Evolutionary conservation across 352 stramenopile genomes (phyloP).

Genomic region (Thalassiosira allenii): DNA sequence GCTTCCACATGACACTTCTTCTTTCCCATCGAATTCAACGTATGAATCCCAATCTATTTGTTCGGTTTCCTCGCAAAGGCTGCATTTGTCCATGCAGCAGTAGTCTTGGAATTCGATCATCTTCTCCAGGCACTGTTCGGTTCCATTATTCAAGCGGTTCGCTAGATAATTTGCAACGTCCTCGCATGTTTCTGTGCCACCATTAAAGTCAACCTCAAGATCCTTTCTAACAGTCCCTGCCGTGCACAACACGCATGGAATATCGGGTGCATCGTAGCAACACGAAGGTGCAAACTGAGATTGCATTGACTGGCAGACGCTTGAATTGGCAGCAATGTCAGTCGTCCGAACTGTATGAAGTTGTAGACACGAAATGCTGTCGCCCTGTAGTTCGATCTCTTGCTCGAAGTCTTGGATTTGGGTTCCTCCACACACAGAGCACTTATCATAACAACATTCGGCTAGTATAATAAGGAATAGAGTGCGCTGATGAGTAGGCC

Average conservation of each 20-base stretch:
- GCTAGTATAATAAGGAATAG: too few species aligned
- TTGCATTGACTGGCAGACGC: constrained; percentile 52
- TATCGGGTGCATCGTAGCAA: constrained; percentile 63
- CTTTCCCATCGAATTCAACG: constrained; percentile 59
- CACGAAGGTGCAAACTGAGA: constrained; percentile 57
- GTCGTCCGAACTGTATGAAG: constrained; percentile 60
- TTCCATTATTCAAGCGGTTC: constrained; percentile 61
- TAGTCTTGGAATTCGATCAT: constrained; percentile 53
- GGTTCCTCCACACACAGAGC: constrained; percentile 51
- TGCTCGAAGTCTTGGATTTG: constrained; percentile 62
- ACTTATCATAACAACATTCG: constrained; percentile 73
- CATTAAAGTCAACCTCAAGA: constrained; percentile 62
- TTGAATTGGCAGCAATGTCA: constrained; percentile 47
- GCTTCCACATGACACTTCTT: constrained; percentile 57
- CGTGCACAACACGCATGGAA: constrained; percentile 55
- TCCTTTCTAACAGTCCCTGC: constrained; percentile 55
- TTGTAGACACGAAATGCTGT: constrained; percentile 67
- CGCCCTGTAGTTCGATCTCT: constrained; percentile 52
- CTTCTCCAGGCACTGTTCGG: constrained; percentile 52
- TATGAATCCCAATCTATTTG: constrained; percentile 65
- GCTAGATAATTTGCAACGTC: constrained; percentile 56
- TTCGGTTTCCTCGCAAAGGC: constrained; percentile 47
- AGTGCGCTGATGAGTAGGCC: too few species aligned
- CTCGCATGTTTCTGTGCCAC: constrained; percentile 62
- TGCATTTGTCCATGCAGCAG: constrained; percentile 72